These are phyloP conservation scores for Sugiyamaella chiloensis DNA, from an alignment of 805 yeast species.

Conservation along the genomic window DNA sequence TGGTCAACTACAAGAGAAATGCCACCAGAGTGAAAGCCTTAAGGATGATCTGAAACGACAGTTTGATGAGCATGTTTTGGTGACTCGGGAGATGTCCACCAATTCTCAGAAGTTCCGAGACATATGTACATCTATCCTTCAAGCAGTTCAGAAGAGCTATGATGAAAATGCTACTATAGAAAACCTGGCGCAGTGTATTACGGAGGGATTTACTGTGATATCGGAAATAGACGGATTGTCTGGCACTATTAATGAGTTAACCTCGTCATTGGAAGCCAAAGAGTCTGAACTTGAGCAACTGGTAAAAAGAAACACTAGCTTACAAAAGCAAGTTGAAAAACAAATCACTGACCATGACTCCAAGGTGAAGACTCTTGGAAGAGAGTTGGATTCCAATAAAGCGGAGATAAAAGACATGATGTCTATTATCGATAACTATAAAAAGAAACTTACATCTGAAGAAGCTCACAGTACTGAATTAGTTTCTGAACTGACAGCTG, in stretches of 20 bases:
- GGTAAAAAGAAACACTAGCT: background rate
- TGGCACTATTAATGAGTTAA: background rate
- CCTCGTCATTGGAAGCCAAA: background rate
- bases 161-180: slow-evolving; percentile 8
- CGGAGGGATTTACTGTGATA: slow-evolving; percentile 4
- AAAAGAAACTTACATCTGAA: background rate
- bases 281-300: background rate
- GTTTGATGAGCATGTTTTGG: background rate
- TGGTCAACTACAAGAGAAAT: background rate
- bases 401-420: background rate
- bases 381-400: background rate
- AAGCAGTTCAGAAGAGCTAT: background rate
- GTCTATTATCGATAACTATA: background rate
- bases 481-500: background rate
- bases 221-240: slow-evolving; percentile 2
- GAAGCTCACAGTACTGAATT: background rate
- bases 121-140: background rate
- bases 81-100: background rate
- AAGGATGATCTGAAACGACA: background rate
- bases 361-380: background rate
- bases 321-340: background rate
- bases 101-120: background rate
- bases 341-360: background rate
- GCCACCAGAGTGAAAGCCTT: background rate
- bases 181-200: background rate